Conservation (phyloP, 768 basidiomycete species). For the Coprinopsis strossmayeri region DNA sequence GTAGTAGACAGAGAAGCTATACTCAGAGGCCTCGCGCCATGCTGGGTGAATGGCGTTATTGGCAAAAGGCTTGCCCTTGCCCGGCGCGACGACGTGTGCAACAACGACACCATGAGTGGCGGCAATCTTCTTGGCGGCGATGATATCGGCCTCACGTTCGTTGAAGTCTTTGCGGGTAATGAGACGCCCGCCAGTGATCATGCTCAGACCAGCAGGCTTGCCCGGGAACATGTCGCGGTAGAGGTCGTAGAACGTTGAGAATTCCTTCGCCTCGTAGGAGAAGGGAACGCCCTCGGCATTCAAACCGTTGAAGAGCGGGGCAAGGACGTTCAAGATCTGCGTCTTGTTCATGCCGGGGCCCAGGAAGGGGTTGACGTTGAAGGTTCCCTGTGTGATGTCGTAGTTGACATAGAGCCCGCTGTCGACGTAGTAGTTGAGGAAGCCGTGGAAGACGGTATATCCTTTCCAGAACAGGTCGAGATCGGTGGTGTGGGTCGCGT, state of each 20-base stretch:
- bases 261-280: constrained; percentile 1
- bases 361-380: constrained; percentile 11
- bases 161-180: constrained; percentile 8
- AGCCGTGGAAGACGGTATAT: constrained; percentile 6
- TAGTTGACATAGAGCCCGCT: constrained; percentile 11
- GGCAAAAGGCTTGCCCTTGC: neutral
- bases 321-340: constrained; percentile 4
- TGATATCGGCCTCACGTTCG: constrained; percentile 3
- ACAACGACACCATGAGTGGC: constrained; percentile 8
- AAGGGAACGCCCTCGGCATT: constrained; percentile 7
- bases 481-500: constrained; percentile 11
- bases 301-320: constrained; percentile 10
- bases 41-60: constrained; percentile 9
- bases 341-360: constrained; percentile 10
- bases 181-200: constrained; percentile 10
- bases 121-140: constrained; percentile 6
- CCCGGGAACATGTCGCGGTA: constrained; percentile 12
- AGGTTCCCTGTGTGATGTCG: constrained; percentile 1
- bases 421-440: constrained; percentile 9
- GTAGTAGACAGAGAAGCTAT: neutral
- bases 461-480: constrained; percentile 12
- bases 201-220: neutral
- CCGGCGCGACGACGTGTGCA: constrained; percentile 7
- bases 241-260: constrained; percentile 11
- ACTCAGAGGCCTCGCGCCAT: constrained; percentile 4